These are phyloP conservation scores for Populus deltoides DNA, from an alignment of 345 rosid genomes.

Conservation along the genomic window DNA sequence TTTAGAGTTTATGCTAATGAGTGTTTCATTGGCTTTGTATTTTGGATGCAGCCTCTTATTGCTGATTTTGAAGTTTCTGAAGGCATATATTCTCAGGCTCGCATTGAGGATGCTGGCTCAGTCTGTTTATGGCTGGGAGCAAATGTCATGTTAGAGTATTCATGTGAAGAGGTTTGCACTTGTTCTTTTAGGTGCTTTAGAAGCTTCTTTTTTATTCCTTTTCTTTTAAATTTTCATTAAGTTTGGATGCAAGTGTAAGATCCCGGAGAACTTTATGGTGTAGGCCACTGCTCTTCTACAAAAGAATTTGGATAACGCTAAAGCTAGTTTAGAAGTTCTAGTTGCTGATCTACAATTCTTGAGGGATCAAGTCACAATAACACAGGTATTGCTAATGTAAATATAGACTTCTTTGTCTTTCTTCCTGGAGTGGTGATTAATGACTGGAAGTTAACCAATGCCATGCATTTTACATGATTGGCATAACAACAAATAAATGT, in stretches of 20 bases:
- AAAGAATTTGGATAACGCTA: conserved; percentile 88
- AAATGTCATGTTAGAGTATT: conserved; percentile 95
- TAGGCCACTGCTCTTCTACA: conserved; percentile 73
- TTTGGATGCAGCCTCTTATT: conserved; percentile 52
- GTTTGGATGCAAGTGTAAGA: conserved; percentile 25
- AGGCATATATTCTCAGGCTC: conserved; percentile 84
- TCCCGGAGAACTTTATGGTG: conserved; percentile 23
- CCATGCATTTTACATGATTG: not conserved
- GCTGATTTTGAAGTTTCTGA: conserved; percentile 95
- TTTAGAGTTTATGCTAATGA: not conserved
- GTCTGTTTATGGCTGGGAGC: conserved; percentile 96
- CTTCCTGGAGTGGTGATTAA: not conserved
- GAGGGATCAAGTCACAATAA: conserved; percentile 94
- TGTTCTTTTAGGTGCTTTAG: conserved; percentile 11
- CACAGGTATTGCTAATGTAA: conserved; percentile 56
- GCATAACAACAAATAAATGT: not conserved
- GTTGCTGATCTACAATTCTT: conserved; percentile 80
- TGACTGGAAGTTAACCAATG: not conserved
- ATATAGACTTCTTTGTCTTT: not conserved
- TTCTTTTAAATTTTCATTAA: conserved; percentile 5
- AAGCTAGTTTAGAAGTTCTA: conserved; percentile 91
- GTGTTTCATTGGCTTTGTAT: not conserved
- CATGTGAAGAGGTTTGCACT: conserved; percentile 69
- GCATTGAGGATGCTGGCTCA: conserved; percentile 62
- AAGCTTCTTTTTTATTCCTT: not conserved